These are phyloP conservation scores for Isabelozyma rhagii DNA, from an alignment of 805 yeast species.

Conservation along the genomic window DNA sequence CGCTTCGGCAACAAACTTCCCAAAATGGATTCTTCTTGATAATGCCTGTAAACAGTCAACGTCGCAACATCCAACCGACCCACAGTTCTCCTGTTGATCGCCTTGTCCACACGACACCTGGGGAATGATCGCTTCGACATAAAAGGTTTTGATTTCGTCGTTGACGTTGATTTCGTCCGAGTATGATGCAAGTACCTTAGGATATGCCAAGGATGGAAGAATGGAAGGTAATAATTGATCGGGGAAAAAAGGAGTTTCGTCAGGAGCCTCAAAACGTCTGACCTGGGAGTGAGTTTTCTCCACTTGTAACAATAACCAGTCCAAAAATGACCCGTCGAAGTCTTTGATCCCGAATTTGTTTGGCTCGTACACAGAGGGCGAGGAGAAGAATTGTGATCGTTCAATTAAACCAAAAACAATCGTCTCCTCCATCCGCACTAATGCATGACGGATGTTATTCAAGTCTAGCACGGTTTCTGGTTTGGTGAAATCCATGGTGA, in stretches of 20 bases:
- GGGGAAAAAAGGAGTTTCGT: constrained; percentile 88
- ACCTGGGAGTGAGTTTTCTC: constrained; percentile 69
- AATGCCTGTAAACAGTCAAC: constrained; percentile 84
- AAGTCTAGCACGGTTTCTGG: constrained; percentile 81
- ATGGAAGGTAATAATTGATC: constrained; percentile 61
- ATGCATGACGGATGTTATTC: constrained; percentile 75
- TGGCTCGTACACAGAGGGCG: constrained; percentile 68
- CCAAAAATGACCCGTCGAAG: constrained; percentile 78
- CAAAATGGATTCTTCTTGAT: constrained; percentile 92
- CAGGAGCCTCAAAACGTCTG: constrained; percentile 91
- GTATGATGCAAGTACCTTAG: constrained; percentile 72
- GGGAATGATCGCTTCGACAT: constrained; percentile 75
- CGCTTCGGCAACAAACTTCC: constrained; percentile 96
- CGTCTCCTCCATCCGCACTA: constrained; percentile 94
- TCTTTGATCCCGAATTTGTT: constrained; percentile 59
- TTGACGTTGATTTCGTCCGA: constrained; percentile 76
- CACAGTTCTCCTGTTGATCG: constrained; percentile 82
- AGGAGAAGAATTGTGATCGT: constrained; percentile 79
- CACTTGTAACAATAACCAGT: constrained; percentile 75
- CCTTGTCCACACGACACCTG: constrained; percentile 60
- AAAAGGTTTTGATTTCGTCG: constrained; percentile 59
- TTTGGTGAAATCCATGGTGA: constrained; percentile 73
- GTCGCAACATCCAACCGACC: constrained; percentile 82
- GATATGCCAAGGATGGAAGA: constrained; percentile 76
- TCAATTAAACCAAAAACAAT: constrained; percentile 91